These are phyloP conservation scores for Neoboletus magnificus DNA, from an alignment of 768 basidiomycete species.

Conservation along the genomic window DNA sequence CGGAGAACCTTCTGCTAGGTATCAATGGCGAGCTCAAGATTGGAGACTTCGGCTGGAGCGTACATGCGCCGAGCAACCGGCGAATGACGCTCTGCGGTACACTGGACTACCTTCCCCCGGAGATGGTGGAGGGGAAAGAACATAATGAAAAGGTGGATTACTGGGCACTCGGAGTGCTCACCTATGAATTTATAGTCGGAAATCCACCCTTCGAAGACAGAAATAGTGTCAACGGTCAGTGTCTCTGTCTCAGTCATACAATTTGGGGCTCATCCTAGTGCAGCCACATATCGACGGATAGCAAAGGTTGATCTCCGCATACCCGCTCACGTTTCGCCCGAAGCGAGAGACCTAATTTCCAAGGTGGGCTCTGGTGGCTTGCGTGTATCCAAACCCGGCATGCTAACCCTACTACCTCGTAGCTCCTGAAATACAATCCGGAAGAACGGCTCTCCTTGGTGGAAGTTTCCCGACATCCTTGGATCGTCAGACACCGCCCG, in stretches of 20 bases:
- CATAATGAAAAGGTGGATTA: slow-evolving; percentile 91
- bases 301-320: slow-evolving; percentile 75
- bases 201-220: slow-evolving; percentile 85
- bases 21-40: slow-evolving; percentile 98
- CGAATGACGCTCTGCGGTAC: slow-evolving; percentile 93
- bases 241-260: background rate
- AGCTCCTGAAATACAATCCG: slow-evolving; percentile 86
- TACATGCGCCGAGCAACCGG: slow-evolving; percentile 90
- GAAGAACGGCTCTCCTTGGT: slow-evolving; percentile 68
- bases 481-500: slow-evolving; percentile 72
- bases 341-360: slow-evolving; percentile 46
- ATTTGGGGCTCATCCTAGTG: slow-evolving; percentile 6
- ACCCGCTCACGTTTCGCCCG: slow-evolving; percentile 38
- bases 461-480: slow-evolving; percentile 80
- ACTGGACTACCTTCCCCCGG: slow-evolving; percentile 93
- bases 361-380: slow-evolving; percentile 27
- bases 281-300: slow-evolving; percentile 90
- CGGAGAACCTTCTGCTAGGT: slow-evolving; percentile 92
- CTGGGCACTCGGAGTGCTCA: slow-evolving; percentile 96
- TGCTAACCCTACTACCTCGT: background rate
- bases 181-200: slow-evolving; percentile 91
- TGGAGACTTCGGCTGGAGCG: slow-evolving; percentile 98
- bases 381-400: slow-evolving; percentile 5
- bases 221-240: slow-evolving; percentile 68
- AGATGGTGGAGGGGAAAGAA: slow-evolving; percentile 94